Evolutionary conservation across 768 basidiomycete genomes (phyloP), one percentile per base, ranked within the genome.

Genomic region (Phlegmacium glaucopus): DNA sequence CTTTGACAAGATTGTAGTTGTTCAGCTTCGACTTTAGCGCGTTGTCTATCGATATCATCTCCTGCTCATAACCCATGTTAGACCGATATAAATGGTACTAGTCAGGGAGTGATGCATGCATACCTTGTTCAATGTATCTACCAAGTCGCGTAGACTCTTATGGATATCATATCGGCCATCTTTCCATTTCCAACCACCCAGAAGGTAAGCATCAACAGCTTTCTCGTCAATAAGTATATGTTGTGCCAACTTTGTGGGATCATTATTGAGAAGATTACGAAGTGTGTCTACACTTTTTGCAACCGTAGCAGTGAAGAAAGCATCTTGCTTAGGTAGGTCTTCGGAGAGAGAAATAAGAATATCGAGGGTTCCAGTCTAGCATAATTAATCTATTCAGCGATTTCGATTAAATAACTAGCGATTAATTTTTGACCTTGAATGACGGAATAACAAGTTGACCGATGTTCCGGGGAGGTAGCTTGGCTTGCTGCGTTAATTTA

Each of bases 221-320:
- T 78, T 72, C 60, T 95, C 93, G 55, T 95, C 85, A 15, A 94
- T 81, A 30, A 86, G 72, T 32, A 87, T 70, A 60, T 94, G 89
- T 60, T 88, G 87, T 11, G 74, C 67, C 42, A 90, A 76, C 62
- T 85, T 90, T 43, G 74, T 63, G 4, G 87, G 79, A 58, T 96
- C 91, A 56, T 95, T 94, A 61, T 92, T 92, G 38, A 94, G 69
- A 45, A 99, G 77, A 55, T 87, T 90, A 41, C 94, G 86, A 45
- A 98, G 77, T 0, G 93, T 94, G 61, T 98, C 96, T 42, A 98
- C 93, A 7, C 85, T 84, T 74, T 95, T 97, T 39, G 92, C 91
- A 51, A 95, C 87, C 7, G 83, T 83, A 11, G 78, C 72, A 2
- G 93, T 96, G 71, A 97, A 94, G 74, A 80, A 83, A 32, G 76